Base-by-base conservation (phyloP, 192 early-diverging fungal species). In the Podila verticillata region DNA sequence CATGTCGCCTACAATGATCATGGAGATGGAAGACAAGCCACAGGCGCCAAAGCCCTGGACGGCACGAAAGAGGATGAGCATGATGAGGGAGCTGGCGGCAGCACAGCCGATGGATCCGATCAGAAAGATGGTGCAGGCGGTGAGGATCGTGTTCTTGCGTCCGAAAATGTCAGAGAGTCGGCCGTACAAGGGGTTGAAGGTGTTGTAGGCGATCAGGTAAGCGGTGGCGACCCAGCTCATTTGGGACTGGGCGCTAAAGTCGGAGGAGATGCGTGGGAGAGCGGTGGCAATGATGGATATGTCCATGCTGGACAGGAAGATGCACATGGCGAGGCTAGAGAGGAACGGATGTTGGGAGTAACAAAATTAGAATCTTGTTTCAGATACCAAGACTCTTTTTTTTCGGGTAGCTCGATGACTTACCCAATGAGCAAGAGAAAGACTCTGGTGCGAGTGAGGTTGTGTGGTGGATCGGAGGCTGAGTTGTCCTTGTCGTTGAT, bases 1-100 rank as follows among this genome's bases (percentile, higher is more conserved):
- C 66, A 99, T 86, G 75, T 96, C 96, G 4, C 94, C 82, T 19
- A 97, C 85, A 54, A 96, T 92, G 47, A 97, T 90, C 51, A 96
- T 86, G 22, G 92, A 90, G 64, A 93, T 59, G 5, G 89, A 78
- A 64, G 93, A 85, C 34, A 96, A 86, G 2, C 93, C 91, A 20
- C 90, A 90, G 48, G 92, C 95, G 44, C 96, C 96, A 48, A 96
- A 65, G 1, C 95, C 94, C 48, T 92, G 90, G 65, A 97, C 85
- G 0, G 88, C 94, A 20, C 92, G 88, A 59, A 90, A 90, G 63
- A 87, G 57, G 73, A 96, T 94, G 54, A 96, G 51, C 51, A 82
- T 65, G n/a, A 75, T 58, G 75, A 91, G 84, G 28, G 79, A 77
- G n/a, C 61, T 48, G 1, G 89, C 80, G 1, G 73, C 59, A 36